Percentiles rank a stretch among this genome's conserved stretches.
Conservation (phyloP, 495 filamentous ascomycete species). For the Aspergillus saccharolyticus region DNA sequence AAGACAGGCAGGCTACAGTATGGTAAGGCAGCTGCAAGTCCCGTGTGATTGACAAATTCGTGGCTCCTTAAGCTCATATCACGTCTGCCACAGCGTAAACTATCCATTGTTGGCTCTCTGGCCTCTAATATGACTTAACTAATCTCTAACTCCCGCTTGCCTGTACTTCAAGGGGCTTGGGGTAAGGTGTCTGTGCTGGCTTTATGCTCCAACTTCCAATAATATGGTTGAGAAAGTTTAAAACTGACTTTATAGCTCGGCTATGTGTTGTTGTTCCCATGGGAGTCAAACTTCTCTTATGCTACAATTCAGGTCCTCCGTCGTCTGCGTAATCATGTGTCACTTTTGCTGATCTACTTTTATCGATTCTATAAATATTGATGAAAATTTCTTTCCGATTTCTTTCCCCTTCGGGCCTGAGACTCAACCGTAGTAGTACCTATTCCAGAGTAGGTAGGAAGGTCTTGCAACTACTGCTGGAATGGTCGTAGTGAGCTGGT, state of each 20-base stretch:
- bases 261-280: neutral
- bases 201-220: neutral
- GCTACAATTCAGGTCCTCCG: neutral
- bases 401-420: neutral
- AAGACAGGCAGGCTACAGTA: too few species aligned
- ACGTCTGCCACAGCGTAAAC: too few species aligned
- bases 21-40: too few species aligned
- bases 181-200: neutral
- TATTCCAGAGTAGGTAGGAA: too few species aligned
- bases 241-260: neutral
- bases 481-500: neutral
- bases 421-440: neutral
- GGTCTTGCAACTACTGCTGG: too few species aligned
- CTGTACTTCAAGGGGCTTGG: neutral
- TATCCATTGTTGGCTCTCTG: neutral
- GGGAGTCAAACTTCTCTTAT: neutral
- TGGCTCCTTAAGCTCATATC: too few species aligned
- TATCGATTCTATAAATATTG: neutral
- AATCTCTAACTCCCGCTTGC: neutral
- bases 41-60: too few species aligned
- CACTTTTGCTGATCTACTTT: neutral
- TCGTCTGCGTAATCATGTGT: neutral
- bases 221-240: neutral
- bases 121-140: neutral
- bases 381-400: neutral